Evolutionary conservation across 2,329 filamentous ascomycete genomes (phyloP).

Genomic region (Pseudocercospora musae): DNA sequence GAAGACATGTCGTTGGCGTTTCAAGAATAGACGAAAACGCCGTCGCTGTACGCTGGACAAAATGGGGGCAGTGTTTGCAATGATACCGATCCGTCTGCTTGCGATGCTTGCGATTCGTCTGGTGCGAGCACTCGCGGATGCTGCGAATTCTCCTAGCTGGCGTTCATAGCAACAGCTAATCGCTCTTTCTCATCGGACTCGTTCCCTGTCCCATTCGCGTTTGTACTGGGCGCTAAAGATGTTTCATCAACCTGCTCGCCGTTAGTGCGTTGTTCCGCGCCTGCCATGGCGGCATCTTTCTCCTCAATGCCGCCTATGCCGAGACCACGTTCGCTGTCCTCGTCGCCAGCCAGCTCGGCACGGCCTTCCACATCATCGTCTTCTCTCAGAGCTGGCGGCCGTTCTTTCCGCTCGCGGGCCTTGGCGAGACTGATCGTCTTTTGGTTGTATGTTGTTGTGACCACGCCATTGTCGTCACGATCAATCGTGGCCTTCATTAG

Average conservation of each 20-base stretch:
- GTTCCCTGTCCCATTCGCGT: constrained; percentile 7
- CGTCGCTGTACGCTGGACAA: constrained; percentile 8
- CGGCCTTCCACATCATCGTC: constrained; percentile 26
- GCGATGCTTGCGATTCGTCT: not conserved
- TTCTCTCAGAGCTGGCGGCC: constrained; percentile 83
- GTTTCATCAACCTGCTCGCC: constrained; percentile 4
- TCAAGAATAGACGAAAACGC: constrained; percentile 6
- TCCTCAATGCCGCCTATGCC: constrained; percentile 27
- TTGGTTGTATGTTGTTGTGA: constrained; percentile 92
- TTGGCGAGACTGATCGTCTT: constrained; percentile 93
- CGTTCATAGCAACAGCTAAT: constrained; percentile 9
- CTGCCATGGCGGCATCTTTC: constrained; percentile 15
- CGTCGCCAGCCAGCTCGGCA: constrained; percentile 25
- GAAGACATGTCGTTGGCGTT: not conserved
- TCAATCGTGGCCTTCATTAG: constrained; percentile 99
- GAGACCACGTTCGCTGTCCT: constrained; percentile 20
- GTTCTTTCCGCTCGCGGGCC: constrained; percentile 80
- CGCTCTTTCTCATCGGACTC: constrained; percentile 9
- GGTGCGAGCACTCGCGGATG: not conserved
- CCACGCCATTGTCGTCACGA: constrained; percentile 68
- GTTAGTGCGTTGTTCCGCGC: constrained; percentile 16
- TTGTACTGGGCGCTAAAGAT: constrained; percentile 8
- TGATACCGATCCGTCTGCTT: not conserved
- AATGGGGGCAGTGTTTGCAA: not conserved
- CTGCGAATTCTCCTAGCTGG: constrained; percentile 2